A percentile compares a stretch with the other conserved stretches of the same genome.
phyloP scores from a whole-genome alignment of 768 basidiomycete genomes.

The Pleurotus platypus region DNA sequence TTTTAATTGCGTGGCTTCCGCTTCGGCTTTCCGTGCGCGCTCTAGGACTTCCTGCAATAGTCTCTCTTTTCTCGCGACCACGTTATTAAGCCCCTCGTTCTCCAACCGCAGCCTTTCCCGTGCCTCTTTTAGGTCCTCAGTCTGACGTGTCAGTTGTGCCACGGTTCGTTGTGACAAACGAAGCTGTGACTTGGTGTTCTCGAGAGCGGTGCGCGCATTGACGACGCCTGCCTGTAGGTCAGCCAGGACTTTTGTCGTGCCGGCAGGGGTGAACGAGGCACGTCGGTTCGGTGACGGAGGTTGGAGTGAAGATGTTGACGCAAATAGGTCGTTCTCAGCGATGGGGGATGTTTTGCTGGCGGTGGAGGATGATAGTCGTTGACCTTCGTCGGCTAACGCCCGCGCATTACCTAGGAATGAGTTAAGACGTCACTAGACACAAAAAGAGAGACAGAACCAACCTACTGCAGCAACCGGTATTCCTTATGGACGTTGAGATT shows the following conservation, averaged over 20 bases:
- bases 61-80: constrained; percentile 84
- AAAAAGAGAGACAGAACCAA: constrained; percentile 31
- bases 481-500: constrained; percentile 33
- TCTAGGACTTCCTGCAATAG: constrained; percentile 84
- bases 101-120: constrained; percentile 79
- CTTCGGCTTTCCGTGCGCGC: constrained; percentile 83
- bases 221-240: constrained; percentile 84
- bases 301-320: constrained; percentile 29
- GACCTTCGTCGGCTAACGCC: constrained; percentile 74
- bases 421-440: constrained; percentile 15
- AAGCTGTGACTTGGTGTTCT: constrained; percentile 83
- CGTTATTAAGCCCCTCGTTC: constrained; percentile 86
- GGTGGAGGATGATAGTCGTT: constrained; percentile 31
- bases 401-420: constrained; percentile 70
- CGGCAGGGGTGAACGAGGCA: constrained; percentile 65
- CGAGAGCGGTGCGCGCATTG: constrained; percentile 75
- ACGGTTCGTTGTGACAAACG: constrained; percentile 79
- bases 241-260: constrained; percentile 84
- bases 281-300: constrained; percentile 56
- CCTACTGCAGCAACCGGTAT: constrained; percentile 79
- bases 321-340: constrained; percentile 23
- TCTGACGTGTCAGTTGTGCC: constrained; percentile 78
- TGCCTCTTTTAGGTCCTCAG: constrained; percentile 86
- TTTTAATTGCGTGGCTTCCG: constrained; percentile 66
- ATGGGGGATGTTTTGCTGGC: constrained; percentile 16